phyloP scores from a whole-genome alignment of 331 rosid species.

The Erythrophleum ivorense region DNA sequence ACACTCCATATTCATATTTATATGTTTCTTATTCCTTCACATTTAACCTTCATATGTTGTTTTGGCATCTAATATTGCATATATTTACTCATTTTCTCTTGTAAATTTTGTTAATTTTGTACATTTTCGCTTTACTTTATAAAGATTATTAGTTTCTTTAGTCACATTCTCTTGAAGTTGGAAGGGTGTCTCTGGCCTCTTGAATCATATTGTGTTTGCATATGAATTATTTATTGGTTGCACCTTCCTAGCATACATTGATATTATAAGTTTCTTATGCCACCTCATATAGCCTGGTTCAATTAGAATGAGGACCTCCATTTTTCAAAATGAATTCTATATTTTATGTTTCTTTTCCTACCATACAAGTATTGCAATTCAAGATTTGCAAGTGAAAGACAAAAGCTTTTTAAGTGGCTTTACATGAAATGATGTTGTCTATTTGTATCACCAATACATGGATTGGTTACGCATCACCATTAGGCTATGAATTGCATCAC shows the following conservation, averaged over 20 bases:
- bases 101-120: neutral
- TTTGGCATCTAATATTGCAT: slow-evolving; percentile 7
- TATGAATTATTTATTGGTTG: slow-evolving; percentile 17
- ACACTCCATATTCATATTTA: slow-evolving; percentile 11
- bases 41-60: slow-evolving; percentile 7
- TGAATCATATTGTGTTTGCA: slow-evolving; percentile 21
- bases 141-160: neutral
- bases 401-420: slow-evolving; percentile 73
- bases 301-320: slow-evolving; percentile 31
- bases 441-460: slow-evolving; percentile 50
- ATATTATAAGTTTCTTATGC: slow-evolving; percentile 1
- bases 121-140: neutral
- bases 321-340: slow-evolving; percentile 19
- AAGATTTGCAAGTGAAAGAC: slow-evolving; percentile 91
- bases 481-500: no score
- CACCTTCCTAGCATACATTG: neutral
- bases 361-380: slow-evolving; percentile 86
- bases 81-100: slow-evolving; percentile 14
- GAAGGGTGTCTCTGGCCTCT: slow-evolving; percentile 2
- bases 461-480: neutral
- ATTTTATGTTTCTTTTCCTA: slow-evolving; percentile 28
- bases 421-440: slow-evolving; percentile 69
- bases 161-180: slow-evolving; percentile 15
- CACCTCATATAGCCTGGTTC: neutral
- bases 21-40: neutral